Evolutionary conservation across 129 eudicot genomes (phyloP), one percentile per base, ranked within the genome.

Genomic region (Saposhnikovia divaricata): DNA sequence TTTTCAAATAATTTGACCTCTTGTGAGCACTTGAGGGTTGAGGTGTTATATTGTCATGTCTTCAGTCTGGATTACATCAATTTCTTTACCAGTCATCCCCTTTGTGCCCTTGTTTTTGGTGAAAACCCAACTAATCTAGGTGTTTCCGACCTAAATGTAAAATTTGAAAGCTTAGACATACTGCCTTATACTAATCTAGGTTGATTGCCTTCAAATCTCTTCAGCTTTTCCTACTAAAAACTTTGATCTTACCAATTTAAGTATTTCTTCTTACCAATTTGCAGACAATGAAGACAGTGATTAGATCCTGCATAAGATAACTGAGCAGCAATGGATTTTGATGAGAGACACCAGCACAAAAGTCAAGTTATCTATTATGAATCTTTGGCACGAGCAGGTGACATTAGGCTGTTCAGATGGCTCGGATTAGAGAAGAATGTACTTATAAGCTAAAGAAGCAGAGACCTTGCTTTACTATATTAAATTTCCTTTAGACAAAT

Each of bases 261-360:
- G 37, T 34, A 34, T 34, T 34, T 34, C 1, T 19, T 21, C 63
- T 21, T 6, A 21, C 9, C 10, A 19, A 43, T 73, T 43, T 44
- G 55, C 77, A 73, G 77, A 73, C 23, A 61, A 61, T 61, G 77
- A 73, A 47, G 55, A 73, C 55, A 73, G 77, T 44, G 77, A 73
- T 43, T 73, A 73, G 34, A 39, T 73, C 53, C 77, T 21, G 34
- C 77, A 21, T 12, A 40, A 71, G 34, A 21, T n/a, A 71, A 39
- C 6, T 37, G 44, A 69, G 47, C 77, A 73, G 38, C 77, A 73
- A n/a, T 44, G 55, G 55, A 73, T 31, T n/a, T 19, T 12, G 27
- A 13, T 37, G 23, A 4, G 31, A 73, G 77, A 44, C 53, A 39
- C 39, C 48, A 73, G 3, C 27, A 43, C 9, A 72, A 7, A 44